Evolutionary conservation across 495 filamentous ascomycete species (phyloP).

Genomic region (Cudoniella acicularis): DNA sequence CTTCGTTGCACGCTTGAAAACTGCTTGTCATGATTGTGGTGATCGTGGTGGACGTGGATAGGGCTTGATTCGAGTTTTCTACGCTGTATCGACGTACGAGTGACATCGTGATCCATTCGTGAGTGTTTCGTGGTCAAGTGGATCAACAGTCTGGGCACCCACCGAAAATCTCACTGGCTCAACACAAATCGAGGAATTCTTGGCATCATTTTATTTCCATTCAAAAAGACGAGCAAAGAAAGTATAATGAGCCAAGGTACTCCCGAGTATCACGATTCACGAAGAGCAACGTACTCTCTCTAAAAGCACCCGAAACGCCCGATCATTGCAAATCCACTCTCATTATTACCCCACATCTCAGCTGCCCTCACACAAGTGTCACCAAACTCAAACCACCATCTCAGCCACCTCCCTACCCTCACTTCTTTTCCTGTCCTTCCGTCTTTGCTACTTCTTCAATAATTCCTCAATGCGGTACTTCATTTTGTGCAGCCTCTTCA

Average conservation of each 20-base stretch:
- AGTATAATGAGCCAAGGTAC: background rate
- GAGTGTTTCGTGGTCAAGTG: background rate
- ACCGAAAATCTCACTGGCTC: background rate
- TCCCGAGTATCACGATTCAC: background rate
- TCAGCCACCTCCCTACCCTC: background rate
- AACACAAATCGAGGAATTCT: background rate
- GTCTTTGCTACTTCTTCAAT: too few relatives aligned
- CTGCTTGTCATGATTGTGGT: background rate
- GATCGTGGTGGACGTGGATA: too few relatives aligned
- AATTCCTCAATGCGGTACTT: too few relatives aligned
- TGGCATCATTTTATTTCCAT: too few relatives aligned
- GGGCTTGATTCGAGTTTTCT: too few relatives aligned
- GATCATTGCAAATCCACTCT: background rate
- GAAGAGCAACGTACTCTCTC: background rate
- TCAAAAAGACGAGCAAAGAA: too few relatives aligned
- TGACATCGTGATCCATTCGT: background rate
- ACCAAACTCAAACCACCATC: background rate
- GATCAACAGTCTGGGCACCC: background rate
- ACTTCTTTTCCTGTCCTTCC: background rate
- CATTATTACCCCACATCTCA: background rate
- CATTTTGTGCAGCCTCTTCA: too few relatives aligned
- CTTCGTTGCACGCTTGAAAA: background rate
- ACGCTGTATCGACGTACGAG: background rate
- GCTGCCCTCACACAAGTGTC: background rate
- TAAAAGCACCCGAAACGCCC: background rate